Percentiles rank a stretch among this genome's conserved stretches.
These are phyloP conservation scores for Candida boidinii DNA, from an alignment of 805 yeast species.

Conservation along the genomic window DNA sequence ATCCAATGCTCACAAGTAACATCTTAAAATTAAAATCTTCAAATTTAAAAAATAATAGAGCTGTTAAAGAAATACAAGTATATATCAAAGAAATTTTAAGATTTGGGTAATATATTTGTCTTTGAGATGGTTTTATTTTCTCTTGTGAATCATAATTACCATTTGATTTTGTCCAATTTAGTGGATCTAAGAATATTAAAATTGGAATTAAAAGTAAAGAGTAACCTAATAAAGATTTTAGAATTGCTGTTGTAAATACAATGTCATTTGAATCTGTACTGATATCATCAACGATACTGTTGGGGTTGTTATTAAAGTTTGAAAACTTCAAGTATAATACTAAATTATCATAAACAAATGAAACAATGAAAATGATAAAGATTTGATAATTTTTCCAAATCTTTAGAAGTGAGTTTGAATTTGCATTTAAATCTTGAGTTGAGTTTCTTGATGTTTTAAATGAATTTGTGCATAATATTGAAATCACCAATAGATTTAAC, in stretches of 20 bases:
- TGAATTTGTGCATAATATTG: conserved; percentile 12
- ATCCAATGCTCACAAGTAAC: conserved; percentile 22
- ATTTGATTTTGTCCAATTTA: not conserved
- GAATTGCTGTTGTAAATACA: not conserved
- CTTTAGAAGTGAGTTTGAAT: not conserved
- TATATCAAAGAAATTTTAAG: not conserved
- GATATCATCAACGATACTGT: conserved; percentile 15
- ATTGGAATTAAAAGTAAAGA: conserved; percentile 1
- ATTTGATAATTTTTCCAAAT: conserved; percentile 10
- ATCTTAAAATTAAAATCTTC: conserved; percentile 18
- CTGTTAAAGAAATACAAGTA: conserved; percentile 1
- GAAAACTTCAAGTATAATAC: not conserved
- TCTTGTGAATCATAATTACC: not conserved
- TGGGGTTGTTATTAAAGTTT: conserved; percentile 6
- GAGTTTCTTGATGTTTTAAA: conserved; percentile 12
- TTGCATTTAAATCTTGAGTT: conserved; percentile 8
- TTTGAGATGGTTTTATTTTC: too few relatives aligned
- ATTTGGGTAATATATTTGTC: conserved; percentile 1
- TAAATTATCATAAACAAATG: conserved; percentile 9
- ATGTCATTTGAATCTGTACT: conserved; percentile 10
- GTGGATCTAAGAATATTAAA: conserved; percentile 2
- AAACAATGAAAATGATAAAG: conserved; percentile 8
- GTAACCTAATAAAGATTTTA: conserved; percentile 4
- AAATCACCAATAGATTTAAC: conserved; percentile 15
- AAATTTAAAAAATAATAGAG: conserved; percentile 7